Conservation (phyloP, 1,284 basidiomycete species). For the Sporisorium exsertum region DNA sequence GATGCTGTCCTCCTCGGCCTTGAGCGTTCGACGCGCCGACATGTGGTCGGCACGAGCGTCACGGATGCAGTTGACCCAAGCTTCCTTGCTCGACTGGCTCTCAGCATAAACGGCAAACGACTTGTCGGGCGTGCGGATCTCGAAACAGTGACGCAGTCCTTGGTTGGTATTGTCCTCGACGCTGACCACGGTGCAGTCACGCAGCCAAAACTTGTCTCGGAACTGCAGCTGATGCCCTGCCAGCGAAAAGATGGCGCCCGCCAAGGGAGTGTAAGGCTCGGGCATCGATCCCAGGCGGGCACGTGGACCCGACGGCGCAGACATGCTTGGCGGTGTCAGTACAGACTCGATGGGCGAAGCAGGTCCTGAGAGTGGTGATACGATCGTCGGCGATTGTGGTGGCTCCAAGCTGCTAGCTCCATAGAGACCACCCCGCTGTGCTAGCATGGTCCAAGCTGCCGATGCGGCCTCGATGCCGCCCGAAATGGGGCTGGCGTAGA, state of each 20-base stretch:
- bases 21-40: slow-evolving; percentile 59
- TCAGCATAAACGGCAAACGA: slow-evolving; percentile 67
- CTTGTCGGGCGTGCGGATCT: slow-evolving; percentile 67
- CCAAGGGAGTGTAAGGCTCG: slow-evolving; percentile 43
- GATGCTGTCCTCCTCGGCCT: slow-evolving; percentile 59
- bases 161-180: slow-evolving; percentile 52
- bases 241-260: slow-evolving; percentile 50
- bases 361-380: slow-evolving; percentile 74
- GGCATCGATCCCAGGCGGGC: slow-evolving; percentile 25
- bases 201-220: slow-evolving; percentile 62
- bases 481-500: slow-evolving; percentile 60
- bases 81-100: slow-evolving; percentile 47
- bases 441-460: slow-evolving; percentile 66
- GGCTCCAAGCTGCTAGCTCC: slow-evolving; percentile 19
- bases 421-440: slow-evolving; percentile 76
- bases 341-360: slow-evolving; percentile 74
- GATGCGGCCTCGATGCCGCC: slow-evolving; percentile 59
- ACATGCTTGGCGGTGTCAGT: slow-evolving; percentile 10
- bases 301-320: slow-evolving; percentile 16
- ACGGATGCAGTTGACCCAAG: slow-evolving; percentile 64
- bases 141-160: slow-evolving; percentile 58
- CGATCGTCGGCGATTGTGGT: slow-evolving; percentile 25
- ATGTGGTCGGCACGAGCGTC: slow-evolving; percentile 64
- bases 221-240: slow-evolving; percentile 58
- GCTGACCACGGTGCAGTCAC: slow-evolving; percentile 65